Base-by-base conservation (phyloP, 1,284 basidiomycete genomes). In the Puccinia triticina region DNA sequence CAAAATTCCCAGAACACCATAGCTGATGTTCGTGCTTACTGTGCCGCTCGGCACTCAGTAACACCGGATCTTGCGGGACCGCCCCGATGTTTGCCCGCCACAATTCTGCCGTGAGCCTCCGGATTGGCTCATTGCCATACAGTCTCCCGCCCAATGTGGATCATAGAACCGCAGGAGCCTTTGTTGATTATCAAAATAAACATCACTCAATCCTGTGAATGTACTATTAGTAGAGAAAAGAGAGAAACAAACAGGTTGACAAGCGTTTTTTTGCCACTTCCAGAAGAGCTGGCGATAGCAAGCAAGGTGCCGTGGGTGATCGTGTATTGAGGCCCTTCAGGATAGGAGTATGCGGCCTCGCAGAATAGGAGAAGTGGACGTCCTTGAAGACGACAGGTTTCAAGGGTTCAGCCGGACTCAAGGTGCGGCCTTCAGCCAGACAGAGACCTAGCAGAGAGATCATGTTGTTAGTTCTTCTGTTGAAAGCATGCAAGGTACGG, bases 101-200 rank as follows among this genome's bases (percentile, higher is more conserved):
- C 18, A 93, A 94, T 53, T 91, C 90, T 10, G 93, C 90, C 7
- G 91, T 92, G 86, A 96, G 94, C 77, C 92, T 90, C 23, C 92
- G 90, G 84, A 98, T 95, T 86, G 96, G 93, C n/a, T 86, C 85
- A 48, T 85, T 84, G 21, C 86, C 86, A 76, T 91, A 84, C 0
- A 73, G 86, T 48, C 26, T 40, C 1, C n/a, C 91, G 0, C 97
- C 97, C 50, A 89, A 88, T 92, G 89, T 0, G 96, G 96, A 86
- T 98, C 96, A 87, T 99, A 99, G 88, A 94, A 98, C 73, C 96
- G 90, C 84, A 96, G 89, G 73, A 99, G 90, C 12, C 98, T 89
- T 93, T 92, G 85, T 96, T 94, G 59, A 97, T 90, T 0, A 94
- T 96, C 21, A 93, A 84, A 16, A 87, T 86, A 29, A 87, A 86